Evolutionary conservation across 768 basidiomycete species (phyloP), one percentile per base, ranked within the genome.

Genomic region (Gelatoporia subvermispora): DNA sequence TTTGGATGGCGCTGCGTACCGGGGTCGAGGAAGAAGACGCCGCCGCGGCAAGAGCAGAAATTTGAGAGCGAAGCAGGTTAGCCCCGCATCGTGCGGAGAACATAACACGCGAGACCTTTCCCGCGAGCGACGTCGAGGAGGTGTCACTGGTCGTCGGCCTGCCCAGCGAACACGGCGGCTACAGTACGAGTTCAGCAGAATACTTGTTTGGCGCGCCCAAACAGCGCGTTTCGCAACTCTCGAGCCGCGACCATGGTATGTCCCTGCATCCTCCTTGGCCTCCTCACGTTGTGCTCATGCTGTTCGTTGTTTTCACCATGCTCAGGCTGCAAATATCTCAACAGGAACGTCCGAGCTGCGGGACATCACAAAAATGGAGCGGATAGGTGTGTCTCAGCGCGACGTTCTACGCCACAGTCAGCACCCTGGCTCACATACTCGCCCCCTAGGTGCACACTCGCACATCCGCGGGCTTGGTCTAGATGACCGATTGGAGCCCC

Each of bases 401-500:
- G 28, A 45, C 35, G 23, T 21, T 17, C 17, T 28, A 5, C 11
- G n/a, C 9, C 22, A 44, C n/a, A 4, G 13, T 4, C 8, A 22
- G 41, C 23, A 20, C 13, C 20, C 20, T 23, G n/a, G 36, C 42
- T 28, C 16, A 45, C n/a, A 9, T 3, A 11, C 8, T 13, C 23
- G 22, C 23, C 3, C 8, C n/a, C 17, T 49, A 92, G 89, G 89
- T 63, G 87, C 86, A 35, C 89, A 93, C 65, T 93, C 95, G 16
- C 95, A 99, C 69, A 93, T 99, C 60, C 92, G 84, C 47, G 96
- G 96, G 2, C 77, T 98, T 25, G 96, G 96, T 0, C 81, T 98
- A 39, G 94, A 97, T 57, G 89, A 92, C 54, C 72, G 85, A 55
- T 78, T 98, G 50, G 93, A 97, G 67, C 93, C 95, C 13, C 81